Conservation (phyloP, 139 green algal genomes). For the Auxenochlorella pyrenoidosa region DNA sequence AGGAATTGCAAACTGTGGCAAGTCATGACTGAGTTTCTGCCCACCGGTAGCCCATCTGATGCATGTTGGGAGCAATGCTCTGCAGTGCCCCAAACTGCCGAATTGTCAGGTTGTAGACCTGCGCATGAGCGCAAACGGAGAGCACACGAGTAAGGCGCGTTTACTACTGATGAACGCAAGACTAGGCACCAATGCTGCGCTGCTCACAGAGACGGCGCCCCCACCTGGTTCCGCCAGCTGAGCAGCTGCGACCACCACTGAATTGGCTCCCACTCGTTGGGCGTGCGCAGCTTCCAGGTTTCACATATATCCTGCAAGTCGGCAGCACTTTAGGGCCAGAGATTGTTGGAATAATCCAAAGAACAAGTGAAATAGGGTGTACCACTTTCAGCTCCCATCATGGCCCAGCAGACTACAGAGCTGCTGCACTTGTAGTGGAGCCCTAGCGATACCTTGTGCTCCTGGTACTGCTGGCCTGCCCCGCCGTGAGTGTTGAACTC, state of each 20-base stretch:
- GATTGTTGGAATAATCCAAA: neutral
- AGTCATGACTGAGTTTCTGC: neutral
- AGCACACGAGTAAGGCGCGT: neutral
- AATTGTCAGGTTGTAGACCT: slow-evolving; percentile 96
- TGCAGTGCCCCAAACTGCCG: slow-evolving; percentile 74
- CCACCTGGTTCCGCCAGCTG: slow-evolving; percentile 91
- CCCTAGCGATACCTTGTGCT: slow-evolving; percentile 48
- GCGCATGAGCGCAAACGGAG: neutral
- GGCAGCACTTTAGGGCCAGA: too few species aligned
- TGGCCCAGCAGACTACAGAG: neutral
- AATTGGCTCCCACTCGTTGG: slow-evolving; percentile 96
- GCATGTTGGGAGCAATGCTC: slow-evolving; percentile 71
- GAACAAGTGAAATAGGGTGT: neutral
- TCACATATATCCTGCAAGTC: slow-evolving; percentile 88
- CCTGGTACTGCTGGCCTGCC: slow-evolving; percentile 60
- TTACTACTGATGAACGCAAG: neutral
- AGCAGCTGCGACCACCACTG: slow-evolving; percentile 93
- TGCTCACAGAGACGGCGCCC: neutral
- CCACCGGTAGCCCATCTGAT: slow-evolving; percentile 72
- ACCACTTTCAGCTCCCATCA: too few species aligned
- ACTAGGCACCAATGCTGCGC: too few species aligned
- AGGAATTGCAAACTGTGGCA: too few species aligned
- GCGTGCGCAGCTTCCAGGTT: slow-evolving; percentile 90
- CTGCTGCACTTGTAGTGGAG: neutral
- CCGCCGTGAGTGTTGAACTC: slow-evolving; percentile 61